phyloP scores from a whole-genome alignment of 495 filamentous ascomycete genomes.

The Paragyromitra xinjiangensis region DNA sequence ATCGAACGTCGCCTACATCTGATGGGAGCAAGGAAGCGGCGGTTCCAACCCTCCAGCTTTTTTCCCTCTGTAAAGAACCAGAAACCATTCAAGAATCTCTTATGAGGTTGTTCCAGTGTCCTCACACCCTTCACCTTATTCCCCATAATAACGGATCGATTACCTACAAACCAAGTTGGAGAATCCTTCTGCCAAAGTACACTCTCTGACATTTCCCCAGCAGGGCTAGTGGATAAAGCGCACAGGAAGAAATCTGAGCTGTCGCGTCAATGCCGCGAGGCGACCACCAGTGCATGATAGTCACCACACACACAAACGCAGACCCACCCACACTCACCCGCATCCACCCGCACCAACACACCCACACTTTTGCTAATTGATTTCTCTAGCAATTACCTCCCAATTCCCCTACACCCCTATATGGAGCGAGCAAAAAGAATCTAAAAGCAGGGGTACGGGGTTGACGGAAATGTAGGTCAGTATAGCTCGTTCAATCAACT shows the following conservation, averaged over 20 bases:
- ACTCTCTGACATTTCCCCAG: conserved; percentile 2
- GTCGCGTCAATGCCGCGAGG: conserved; percentile 14
- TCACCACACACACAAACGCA: conserved; percentile 10
- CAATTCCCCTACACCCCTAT: background rate
- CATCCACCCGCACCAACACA: conserved; percentile 2
- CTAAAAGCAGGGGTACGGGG: background rate
- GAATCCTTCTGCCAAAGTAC: background rate
- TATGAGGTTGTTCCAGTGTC: background rate
- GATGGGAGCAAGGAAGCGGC: background rate
- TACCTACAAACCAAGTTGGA: background rate
- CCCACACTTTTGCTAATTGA: background rate
- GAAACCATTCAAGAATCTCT: background rate
- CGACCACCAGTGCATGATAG: conserved; percentile 20
- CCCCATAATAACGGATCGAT: background rate
- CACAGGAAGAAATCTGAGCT: conserved; percentile 25
- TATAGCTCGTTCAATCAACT: background rate
- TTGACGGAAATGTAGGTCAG: background rate
- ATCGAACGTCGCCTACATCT: conserved; percentile 29
- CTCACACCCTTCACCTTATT: background rate
- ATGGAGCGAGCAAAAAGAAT: background rate
- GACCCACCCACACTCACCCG: conserved; percentile 8
- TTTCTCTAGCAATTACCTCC: background rate
- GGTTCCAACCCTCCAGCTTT: background rate
- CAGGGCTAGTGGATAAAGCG: conserved; percentile 15
- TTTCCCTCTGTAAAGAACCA: background rate